Evolutionary conservation across 768 basidiomycete genomes (phyloP).

Genomic region (Porpolomopsis calyptriformis): DNA sequence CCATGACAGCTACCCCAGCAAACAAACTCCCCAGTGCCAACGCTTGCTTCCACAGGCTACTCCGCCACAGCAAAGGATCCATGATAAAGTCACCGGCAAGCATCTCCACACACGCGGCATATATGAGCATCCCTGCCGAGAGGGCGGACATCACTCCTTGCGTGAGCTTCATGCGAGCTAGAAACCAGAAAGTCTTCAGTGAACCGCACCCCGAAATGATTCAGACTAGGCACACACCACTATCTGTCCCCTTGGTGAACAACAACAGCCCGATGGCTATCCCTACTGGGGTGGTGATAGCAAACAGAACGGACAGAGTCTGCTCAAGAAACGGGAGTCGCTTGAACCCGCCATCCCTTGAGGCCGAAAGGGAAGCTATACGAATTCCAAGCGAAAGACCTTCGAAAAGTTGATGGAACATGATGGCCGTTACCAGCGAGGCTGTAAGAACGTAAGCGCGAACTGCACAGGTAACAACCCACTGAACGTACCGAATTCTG

Average conservation of each 20-base stretch:
- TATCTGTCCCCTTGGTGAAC: constrained; percentile 27
- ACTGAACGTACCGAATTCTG: constrained; percentile 54
- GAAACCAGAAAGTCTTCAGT: constrained; percentile 18
- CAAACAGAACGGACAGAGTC: constrained; percentile 51
- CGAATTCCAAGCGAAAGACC: constrained; percentile 76
- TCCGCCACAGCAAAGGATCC: constrained; percentile 39
- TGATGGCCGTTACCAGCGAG: constrained; percentile 60
- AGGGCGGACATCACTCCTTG: constrained; percentile 76
- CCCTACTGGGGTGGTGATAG: constrained; percentile 62
- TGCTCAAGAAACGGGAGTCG: constrained; percentile 34
- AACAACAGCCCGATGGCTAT: constrained; percentile 48
- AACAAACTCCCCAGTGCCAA: constrained; percentile 12
- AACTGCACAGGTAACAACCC: not conserved
- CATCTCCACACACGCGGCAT: constrained; percentile 80
- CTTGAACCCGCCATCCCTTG: constrained; percentile 3
- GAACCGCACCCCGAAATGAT: not conserved
- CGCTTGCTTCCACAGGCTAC: constrained; percentile 31
- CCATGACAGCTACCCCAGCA: constrained; percentile 5
- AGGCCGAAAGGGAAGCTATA: constrained; percentile 54
- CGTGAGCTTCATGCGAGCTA: constrained; percentile 41
- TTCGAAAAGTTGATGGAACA: constrained; percentile 80
- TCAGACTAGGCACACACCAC: constrained; percentile 14
- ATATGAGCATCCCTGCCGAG: constrained; percentile 76
- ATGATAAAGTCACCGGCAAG: constrained; percentile 66
- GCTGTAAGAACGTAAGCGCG: constrained; percentile 27